Percentiles rank a stretch among this genome's conserved stretches.
phyloP scores from a whole-genome alignment of 2,329 filamentous ascomycete genomes.

The Venturia nashicola region DNA sequence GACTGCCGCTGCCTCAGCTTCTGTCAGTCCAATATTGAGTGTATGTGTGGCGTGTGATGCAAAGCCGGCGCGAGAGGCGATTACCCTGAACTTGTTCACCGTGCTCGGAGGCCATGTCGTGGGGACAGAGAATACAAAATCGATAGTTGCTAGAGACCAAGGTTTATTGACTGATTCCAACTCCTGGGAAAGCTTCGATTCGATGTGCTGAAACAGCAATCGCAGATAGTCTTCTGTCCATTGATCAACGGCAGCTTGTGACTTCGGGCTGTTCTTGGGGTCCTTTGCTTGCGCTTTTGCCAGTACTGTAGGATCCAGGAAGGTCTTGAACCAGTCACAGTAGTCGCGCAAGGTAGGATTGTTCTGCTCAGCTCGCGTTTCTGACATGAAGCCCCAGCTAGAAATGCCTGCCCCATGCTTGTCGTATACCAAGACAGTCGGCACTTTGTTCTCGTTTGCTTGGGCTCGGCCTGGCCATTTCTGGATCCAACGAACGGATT shows the following conservation, averaged over 20 bases:
- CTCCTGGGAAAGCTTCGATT: conserved; percentile 23
- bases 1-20: conserved; percentile 42
- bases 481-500: conserved; percentile 24
- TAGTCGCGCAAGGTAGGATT: conserved; percentile 33
- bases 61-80: conserved; percentile 38
- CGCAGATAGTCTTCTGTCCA: conserved; percentile 39
- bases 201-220: conserved; percentile 38
- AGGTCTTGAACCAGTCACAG: conserved; percentile 45
- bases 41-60: conserved; percentile 27
- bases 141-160: conserved; percentile 35
- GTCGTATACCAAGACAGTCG: conserved; percentile 39
- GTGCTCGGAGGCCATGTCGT: conserved; percentile 43
- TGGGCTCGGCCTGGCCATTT: conserved; percentile 44
- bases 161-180: conserved; percentile 27
- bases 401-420: conserved; percentile 26
- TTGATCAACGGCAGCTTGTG: conserved; percentile 31
- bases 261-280: conserved; percentile 30
- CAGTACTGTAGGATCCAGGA: conserved; percentile 36
- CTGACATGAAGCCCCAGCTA: conserved; percentile 43
- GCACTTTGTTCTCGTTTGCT: conserved; percentile 43
- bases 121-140: conserved; percentile 45
- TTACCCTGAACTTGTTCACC: conserved; percentile 38
- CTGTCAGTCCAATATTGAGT: conserved; percentile 35
- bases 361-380: conserved; percentile 20
- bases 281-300: conserved; percentile 31